phyloP scores from a whole-genome alignment of 2,329 filamentous ascomycete species.

The Boeremia lycopersici region DNA sequence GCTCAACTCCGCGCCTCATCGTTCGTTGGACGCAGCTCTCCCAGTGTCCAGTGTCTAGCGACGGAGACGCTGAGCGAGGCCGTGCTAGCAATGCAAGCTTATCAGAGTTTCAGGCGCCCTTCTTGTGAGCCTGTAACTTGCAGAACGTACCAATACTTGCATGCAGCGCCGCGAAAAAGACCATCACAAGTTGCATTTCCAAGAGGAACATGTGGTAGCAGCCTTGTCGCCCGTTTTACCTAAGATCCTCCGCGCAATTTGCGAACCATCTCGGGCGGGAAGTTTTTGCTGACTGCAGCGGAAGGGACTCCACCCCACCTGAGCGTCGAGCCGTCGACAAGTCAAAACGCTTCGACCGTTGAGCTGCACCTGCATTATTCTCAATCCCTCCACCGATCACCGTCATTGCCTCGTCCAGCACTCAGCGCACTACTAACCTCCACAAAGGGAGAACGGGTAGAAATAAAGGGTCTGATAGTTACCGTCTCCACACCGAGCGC shows the following conservation, averaged over 20 bases:
- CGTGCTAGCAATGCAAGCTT: constrained; percentile 1
- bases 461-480: constrained; percentile 4
- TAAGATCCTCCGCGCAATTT: constrained; percentile 5
- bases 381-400: constrained; percentile 2
- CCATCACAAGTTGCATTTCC: neutral
- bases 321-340: neutral
- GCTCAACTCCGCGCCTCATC: neutral
- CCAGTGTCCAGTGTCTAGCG: neutral
- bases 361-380: constrained; percentile 1
- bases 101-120: neutral
- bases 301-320: neutral
- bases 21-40: neutral
- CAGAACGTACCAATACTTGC: neutral
- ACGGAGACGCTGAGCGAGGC: neutral
- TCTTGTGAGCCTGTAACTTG: neutral
- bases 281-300: constrained; percentile 5
- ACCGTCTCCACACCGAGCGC: neutral
- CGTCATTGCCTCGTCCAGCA: neutral
- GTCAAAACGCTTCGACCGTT: neutral
- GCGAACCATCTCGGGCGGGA: neutral
- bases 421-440: neutral
- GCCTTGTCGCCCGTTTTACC: neutral
- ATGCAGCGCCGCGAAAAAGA: neutral
- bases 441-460: neutral
- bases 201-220: neutral